Evolutionary conservation across 2,329 filamentous ascomycete genomes (phyloP).

Genomic region (Fusarium sp.): DNA sequence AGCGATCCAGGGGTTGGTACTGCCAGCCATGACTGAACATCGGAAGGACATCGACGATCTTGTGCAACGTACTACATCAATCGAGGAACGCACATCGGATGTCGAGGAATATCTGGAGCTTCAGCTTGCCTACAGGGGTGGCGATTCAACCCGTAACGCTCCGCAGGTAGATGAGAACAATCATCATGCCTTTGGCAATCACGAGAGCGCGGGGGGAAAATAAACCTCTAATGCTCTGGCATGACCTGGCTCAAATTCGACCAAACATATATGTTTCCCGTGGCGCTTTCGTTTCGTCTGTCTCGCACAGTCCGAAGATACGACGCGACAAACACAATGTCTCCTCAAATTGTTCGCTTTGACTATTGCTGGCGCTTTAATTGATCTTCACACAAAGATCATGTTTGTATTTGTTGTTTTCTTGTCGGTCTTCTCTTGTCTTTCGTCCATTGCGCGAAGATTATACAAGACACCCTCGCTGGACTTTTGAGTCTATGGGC

Average conservation of each 20-base stretch:
- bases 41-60: neutral
- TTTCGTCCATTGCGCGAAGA: neutral
- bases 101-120: neutral
- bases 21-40: neutral
- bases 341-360: neutral
- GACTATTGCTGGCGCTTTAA: neutral
- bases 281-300: neutral
- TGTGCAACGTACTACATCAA: neutral
- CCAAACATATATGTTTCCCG: neutral
- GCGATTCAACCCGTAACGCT: neutral
- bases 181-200: neutral
- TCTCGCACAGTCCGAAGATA: neutral
- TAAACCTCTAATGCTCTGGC: neutral
- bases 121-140: neutral
- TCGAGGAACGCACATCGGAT: neutral
- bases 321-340: no score
- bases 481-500: neutral
- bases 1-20: neutral
- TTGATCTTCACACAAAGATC: no score
- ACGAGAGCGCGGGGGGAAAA: accelerated
- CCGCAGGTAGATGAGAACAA: neutral
- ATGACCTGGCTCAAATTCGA: neutral
- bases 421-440: neutral
- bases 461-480: neutral
- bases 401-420: neutral